These are phyloP conservation scores for Entomophthora muscae DNA, from an alignment of 371 early-diverging fungal species.

Conservation along the genomic window DNA sequence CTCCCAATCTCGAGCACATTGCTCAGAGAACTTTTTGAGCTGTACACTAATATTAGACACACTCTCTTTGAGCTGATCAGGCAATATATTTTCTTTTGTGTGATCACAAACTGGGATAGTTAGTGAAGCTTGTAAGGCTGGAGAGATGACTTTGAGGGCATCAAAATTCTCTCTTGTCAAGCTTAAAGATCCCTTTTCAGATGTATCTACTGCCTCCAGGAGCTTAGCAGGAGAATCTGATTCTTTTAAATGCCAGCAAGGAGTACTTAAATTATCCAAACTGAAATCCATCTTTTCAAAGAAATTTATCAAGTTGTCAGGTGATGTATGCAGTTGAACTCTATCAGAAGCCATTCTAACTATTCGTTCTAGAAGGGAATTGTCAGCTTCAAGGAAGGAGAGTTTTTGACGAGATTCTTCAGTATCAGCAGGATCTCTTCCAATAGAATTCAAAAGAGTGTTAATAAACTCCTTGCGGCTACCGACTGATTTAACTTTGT, in stretches of 20 bases:
- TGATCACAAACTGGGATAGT: conserved; percentile 57
- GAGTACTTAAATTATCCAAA: neutral
- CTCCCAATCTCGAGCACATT: neutral
- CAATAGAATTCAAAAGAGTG: neutral
- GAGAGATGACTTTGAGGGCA: conserved; percentile 45
- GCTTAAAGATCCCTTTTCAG: neutral
- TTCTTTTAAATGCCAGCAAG: neutral
- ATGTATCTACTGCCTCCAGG: neutral
- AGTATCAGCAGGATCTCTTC: neutral
- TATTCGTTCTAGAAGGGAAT: neutral
- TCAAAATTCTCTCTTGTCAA: conserved; percentile 48
- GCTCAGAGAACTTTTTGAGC: conserved; percentile 12
- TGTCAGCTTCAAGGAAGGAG: neutral
- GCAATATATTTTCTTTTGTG: conserved; percentile 38
- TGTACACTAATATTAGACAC: conserved; percentile 44
- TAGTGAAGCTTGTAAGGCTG: conserved; percentile 46
- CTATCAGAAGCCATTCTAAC: neutral
- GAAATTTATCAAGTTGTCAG: neutral
- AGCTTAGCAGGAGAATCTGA: neutral
- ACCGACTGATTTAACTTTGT: neutral
- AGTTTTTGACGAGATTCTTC: neutral
- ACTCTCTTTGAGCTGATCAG: conserved; percentile 50
- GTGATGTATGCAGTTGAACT: neutral
- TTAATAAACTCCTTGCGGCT: neutral
- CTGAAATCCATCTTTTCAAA: neutral